Evolutionary conservation across 2,329 filamentous ascomycete genomes (phyloP), one percentile per base, ranked within the genome.

Genomic region (Cercospora berteroae): DNA sequence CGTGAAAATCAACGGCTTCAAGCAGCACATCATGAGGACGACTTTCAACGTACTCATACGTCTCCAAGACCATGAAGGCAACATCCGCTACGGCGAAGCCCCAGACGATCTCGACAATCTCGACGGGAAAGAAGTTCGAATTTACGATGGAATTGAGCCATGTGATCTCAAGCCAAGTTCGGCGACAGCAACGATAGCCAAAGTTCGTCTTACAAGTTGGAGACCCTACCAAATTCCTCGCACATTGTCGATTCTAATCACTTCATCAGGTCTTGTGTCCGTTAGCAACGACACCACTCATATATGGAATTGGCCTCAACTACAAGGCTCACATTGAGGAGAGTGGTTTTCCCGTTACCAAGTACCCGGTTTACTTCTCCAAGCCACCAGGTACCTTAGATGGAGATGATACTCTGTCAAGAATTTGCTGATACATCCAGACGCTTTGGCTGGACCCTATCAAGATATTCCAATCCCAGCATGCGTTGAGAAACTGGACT

Each of bases 401-500:
- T 12, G 20, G 25, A 25, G 10, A 23, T 23, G 44, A 50, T 50
- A 12, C 20, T 25, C 44, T 25, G 44, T 10, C 20, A 5, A 25
- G 18, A 50, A 50, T 13, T 23, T 7, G 44, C 44, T 50, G 12
- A 50, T 25, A 7, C 12, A 12, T 23, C 7, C 44, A 50, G 44
- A 50, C 13, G 44, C 44, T 23, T 20, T 50, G 18, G 44, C 44
- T 25, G 44, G 44, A 23, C 44, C 44, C 9, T 25, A 50, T 50
- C 44, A 50, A 25, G 44, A 50, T 5, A 50, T 50, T 25, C 44
- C 44, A 6, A 50, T 50, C 20, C 44, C 44, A 20, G 20, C 18
- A 20, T 50, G 44, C 20, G 44, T 50, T 78, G 83, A 88, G 69
- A 83, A 82, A 60, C 80, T 92, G 18, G 91, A 94, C 79, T 94